Evolutionary conservation across 371 early-diverging fungal species (phyloP), one percentile per base, ranked within the genome.

Genomic region (Mortierella sp.): DNA sequence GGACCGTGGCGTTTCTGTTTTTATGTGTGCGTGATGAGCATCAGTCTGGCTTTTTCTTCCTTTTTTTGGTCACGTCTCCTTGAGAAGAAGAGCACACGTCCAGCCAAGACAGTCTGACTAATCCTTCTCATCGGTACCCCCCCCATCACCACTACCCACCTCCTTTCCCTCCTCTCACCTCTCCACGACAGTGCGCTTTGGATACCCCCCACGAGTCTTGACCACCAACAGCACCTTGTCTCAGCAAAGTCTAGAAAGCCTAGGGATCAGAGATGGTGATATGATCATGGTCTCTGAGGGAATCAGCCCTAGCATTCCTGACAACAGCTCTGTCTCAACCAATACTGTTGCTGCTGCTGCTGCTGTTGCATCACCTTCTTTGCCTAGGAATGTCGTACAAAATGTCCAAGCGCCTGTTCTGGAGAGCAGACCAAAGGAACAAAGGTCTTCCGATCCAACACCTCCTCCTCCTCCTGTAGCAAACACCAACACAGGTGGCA

Each of bases 201-300:
- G 80, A 18, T 80, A 80, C 44, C 80, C 80, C 48, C 80, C 74
- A 16, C 69, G 70, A 60, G 44, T 69, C 5, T 52, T 80, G 30
- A 43, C 44, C 19, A 73, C 66, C 45, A 64, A 73, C 25, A 26
- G 60, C 37, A 64, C 62, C 21, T 62, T 68, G 7, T 15, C 60
- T 4, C 52, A 48, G 1, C 56, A 53, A 7, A 59, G 70, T 0
- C 58, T 80, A 4, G 64, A 64, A 18, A 66, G 59, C 29, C 61
- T 70, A 18, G 80, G 74, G 14, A 64, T 80, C 30, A 80, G 58
- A 44, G 72, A 80, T 52, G 80, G 80, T 23, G 80, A 80, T 4
- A 74, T 73, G 43, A 80, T 80, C 7, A 25, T 80, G 57, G 72
- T 60, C 19, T 73, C 80, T 0, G 80, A 80, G 50, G 45, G 69